Base-by-base conservation (phyloP, 768 basidiomycete genomes). In the Amanita pseudoporphyria region DNA sequence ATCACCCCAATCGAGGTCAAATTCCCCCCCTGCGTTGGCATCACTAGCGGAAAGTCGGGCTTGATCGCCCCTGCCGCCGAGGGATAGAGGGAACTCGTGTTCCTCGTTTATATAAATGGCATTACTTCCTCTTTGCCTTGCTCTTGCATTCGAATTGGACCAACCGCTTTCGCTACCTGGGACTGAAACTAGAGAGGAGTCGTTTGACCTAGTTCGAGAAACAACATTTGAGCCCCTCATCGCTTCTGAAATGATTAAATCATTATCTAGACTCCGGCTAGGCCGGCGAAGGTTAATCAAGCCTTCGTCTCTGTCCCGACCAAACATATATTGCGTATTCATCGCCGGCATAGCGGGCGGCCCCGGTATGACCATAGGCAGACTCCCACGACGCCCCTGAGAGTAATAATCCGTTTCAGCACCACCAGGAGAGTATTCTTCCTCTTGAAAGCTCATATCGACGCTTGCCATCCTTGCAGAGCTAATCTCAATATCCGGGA, bases 331-430 rank as follows among this genome's bases (percentile, higher is more conserved):
- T 3, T 47, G 51, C 44, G 45, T 57, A 26, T 62, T 54, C 9
- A 53, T 55, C 22, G 54, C 46, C 21, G 45, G 35, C 14, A 47
- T 48, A 4, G 57, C 36, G 10, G 62, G 55, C 3, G 62, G 58
- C 14, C 68, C 71, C 14, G 80, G 76, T 10, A 82, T 81, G 36
- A 72, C 70, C 66, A 82, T 76, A n/a, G 83, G 81, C 13, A 77
- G 57, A 56, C 81, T 84, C 10, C 77, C 77, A 51, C 77, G 69
- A 49, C 79, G 70, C 35, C 22, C 43, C 37, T 52, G 38, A 36
- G 19, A 9, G 38, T 26, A 39, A 45, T 26, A 39, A 51, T 39
- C 21, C 33, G 42, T n/a, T n/a, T 31, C 28, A 7, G 35, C n/a
- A 5, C 28, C 41, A 41, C 24, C 40, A 0, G 32, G 6, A 21